Evolutionary conservation across 768 basidiomycete species (phyloP).

Genomic region (Auricularia cornea): DNA sequence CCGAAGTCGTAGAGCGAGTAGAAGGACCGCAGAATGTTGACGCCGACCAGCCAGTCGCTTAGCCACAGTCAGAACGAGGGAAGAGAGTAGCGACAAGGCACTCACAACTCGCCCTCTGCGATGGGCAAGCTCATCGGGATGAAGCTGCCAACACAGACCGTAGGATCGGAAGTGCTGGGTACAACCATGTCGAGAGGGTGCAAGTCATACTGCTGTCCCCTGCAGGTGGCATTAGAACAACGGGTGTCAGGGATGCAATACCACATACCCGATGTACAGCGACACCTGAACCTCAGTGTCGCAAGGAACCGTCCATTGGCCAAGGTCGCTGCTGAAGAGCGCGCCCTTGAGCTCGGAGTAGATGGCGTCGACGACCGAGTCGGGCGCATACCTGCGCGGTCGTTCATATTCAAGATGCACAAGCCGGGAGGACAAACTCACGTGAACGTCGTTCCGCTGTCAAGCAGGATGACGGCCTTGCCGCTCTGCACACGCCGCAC

Average conservation of each 20-base stretch:
- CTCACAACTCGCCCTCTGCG: constrained; percentile 49
- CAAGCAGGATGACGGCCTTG: constrained; percentile 67
- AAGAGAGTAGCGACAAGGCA: constrained; percentile 32
- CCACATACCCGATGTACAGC: constrained; percentile 45
- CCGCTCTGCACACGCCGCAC: constrained; percentile 53
- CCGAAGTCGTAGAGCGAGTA: constrained; percentile 74
- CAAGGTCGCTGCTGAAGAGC: constrained; percentile 37
- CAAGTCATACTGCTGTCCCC: constrained; percentile 65
- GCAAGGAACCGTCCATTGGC: constrained; percentile 71
- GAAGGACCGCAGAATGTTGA: constrained; percentile 73
- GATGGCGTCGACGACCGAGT: constrained; percentile 56
- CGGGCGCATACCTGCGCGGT: constrained; percentile 44
- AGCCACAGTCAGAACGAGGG: neutral
- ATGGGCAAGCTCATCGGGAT: constrained; percentile 52
- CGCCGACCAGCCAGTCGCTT: constrained; percentile 79
- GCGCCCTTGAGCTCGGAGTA: constrained; percentile 64
- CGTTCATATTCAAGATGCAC: constrained; percentile 5
- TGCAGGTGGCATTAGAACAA: constrained; percentile 20
- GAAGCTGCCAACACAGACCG: constrained; percentile 64
- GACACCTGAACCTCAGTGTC: constrained; percentile 67
- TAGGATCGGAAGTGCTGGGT: constrained; percentile 31
- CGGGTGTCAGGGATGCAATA: neutral
- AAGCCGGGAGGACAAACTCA: constrained; percentile 17
- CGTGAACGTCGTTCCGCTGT: constrained; percentile 79
- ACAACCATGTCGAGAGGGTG: constrained; percentile 73